phyloP scores from a whole-genome alignment of 768 basidiomycete species.

The Mycena vitilis region DNA sequence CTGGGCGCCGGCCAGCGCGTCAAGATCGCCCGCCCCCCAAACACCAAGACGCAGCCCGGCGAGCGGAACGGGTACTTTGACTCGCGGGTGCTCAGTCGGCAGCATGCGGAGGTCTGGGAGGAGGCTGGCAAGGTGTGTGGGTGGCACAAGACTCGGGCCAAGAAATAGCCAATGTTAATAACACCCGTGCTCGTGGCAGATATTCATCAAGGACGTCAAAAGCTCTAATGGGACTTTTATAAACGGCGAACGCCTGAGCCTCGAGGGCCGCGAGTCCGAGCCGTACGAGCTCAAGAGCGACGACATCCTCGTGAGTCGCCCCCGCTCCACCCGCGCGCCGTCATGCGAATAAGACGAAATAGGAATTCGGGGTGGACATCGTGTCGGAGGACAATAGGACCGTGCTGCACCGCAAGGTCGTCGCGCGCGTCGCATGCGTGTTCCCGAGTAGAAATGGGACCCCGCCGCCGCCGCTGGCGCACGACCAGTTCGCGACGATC shows the following conservation, averaged over 20 bases:
- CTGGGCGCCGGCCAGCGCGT: constrained; percentile 75
- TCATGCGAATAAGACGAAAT: not conserved
- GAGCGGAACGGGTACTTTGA: constrained; percentile 98
- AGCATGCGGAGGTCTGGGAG: constrained; percentile 98
- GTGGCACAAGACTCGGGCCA: constrained; percentile 22
- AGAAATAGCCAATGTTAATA: constrained; percentile 23
- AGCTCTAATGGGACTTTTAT: constrained; percentile 99
- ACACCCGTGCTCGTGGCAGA: constrained; percentile 57
- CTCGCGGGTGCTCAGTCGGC: constrained; percentile 90
- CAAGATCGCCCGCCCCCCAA: constrained; percentile 96
- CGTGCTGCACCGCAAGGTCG: constrained; percentile 98
- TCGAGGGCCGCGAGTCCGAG: constrained; percentile 91
- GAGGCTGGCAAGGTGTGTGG: constrained; percentile 82
- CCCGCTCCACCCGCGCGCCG: constrained; percentile 3
- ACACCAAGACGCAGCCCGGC: constrained; percentile 92
- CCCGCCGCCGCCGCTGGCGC: constrained; percentile 21
- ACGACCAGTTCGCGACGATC: constrained; percentile 33
- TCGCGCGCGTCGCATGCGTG: constrained; percentile 91
- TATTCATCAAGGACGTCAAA: constrained; percentile 98
- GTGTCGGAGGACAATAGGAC: constrained; percentile 98
- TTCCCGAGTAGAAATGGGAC: constrained; percentile 61
- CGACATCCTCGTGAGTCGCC: constrained; percentile 86
- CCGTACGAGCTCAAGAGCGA: constrained; percentile 95
- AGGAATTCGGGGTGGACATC: constrained; percentile 99
- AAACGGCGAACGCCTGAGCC: constrained; percentile 91